Conservation (phyloP, 257 asterid species). For the Penstemon eatonii region DNA sequence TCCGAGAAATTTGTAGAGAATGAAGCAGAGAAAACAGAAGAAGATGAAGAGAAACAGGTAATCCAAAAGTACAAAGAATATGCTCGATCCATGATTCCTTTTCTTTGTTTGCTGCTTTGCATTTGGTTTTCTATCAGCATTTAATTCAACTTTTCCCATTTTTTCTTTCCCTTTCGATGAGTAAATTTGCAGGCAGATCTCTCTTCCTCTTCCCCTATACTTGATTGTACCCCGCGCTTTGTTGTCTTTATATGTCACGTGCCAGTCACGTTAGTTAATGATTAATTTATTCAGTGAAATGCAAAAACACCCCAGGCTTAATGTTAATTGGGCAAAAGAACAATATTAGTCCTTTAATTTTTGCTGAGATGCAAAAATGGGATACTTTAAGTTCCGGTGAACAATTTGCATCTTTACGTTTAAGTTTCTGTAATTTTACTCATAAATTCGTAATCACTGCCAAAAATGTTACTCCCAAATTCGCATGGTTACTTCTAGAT, state of each 20-base stretch:
- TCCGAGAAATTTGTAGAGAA: constrained; percentile 57
- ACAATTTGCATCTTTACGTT: too few relatives aligned
- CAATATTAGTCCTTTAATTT: too few relatives aligned
- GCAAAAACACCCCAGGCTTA: not conserved
- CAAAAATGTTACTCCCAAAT: too few relatives aligned
- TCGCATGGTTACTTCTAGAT: too few relatives aligned
- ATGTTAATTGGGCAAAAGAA: too few relatives aligned
- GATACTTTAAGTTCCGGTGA: too few relatives aligned
- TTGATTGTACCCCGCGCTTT: constrained; percentile 7
- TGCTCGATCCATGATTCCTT: constrained; percentile 43
- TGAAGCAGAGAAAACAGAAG: constrained; percentile 62
- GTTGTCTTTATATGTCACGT: not conserved
- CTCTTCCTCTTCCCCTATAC: not conserved
- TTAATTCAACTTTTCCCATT: constrained; percentile 45
- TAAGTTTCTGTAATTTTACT: too few relatives aligned
- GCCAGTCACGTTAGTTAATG: too few relatives aligned
- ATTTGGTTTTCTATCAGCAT: constrained; percentile 33
- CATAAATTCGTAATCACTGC: too few relatives aligned
- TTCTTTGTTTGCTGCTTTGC: constrained; percentile 36
- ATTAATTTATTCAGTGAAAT: not conserved
- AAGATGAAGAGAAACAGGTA: constrained; percentile 60
- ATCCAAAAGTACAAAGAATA: constrained; percentile 46
- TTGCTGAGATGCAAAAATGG: too few relatives aligned
- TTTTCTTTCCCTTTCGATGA: constrained; percentile 4
- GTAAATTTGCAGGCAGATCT: constrained; percentile 26